Evolutionary conservation across 495 filamentous ascomycete species (phyloP), one percentile per base, ranked within the genome.

Genomic region (Parathielavia hyrcaniae): DNA sequence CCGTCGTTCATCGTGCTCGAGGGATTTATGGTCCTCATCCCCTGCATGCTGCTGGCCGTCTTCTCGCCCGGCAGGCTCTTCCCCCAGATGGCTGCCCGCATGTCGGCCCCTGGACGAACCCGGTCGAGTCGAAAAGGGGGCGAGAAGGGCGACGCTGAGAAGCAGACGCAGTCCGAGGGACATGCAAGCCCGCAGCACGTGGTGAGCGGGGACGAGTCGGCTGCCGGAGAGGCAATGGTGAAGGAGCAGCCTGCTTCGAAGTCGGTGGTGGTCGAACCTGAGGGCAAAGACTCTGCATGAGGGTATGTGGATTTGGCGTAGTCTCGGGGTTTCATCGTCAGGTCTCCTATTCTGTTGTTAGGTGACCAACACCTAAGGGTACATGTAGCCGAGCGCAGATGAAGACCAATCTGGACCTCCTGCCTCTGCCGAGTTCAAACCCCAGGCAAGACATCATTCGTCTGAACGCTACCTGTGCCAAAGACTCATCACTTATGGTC

Each of bases 1-100:
- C 62, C 74, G 22, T 78, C 80, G 17, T 87, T 88, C 63, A 76
- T 86, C 19, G 77, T 80, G 13, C 71, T 89, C 40, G 85, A 89
- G 66, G 66, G 68, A 59, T 69, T 69, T 57, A 71, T 70, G 68
- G 59, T 73, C 20, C 57, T 73, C 23, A 66, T 75, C 45, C 60
- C 71, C 6, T 69, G 69, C 22, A 22, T 67, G 14, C 61, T 72
- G 14, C 65, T 75, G 5, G 71, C 72, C 7, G 20, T 30, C 17
- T 75, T 75, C 59, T 66, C 69, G 35, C 68, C 72, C 1, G 72
- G 72, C 47, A 12, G 69, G 22, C 53, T 75, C n/a, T 75, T 75
- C 64, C 72, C 72, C 0, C 66, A 66, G 35, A 73, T 75, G 72
- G 68, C 72, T 0, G 63, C 62, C 17, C 67, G 69, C 45, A 67